phyloP scores from a whole-genome alignment of 2,329 filamentous ascomycete genomes.

The Ophiostoma himal-ulmi region DNA sequence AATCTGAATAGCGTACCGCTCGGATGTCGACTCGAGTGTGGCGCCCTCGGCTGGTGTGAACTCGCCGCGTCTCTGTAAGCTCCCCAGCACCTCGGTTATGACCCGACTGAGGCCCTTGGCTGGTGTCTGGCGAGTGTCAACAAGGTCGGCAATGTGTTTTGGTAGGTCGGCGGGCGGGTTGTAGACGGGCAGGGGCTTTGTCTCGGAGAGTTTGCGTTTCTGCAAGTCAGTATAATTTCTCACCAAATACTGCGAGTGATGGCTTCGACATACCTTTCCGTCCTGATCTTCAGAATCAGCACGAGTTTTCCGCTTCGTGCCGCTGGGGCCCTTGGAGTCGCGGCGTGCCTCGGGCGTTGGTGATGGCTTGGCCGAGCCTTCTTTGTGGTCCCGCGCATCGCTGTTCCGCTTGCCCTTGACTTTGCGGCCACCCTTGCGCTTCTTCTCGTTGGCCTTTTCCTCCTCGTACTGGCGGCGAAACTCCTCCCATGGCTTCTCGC shows the following conservation, averaged over 20 bases:
- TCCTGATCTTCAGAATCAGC: constrained; percentile 52
- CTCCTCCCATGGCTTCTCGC: constrained; percentile 82
- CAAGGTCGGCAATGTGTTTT: constrained; percentile 49
- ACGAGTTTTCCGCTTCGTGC: constrained; percentile 50
- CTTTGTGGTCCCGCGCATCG: constrained; percentile 46
- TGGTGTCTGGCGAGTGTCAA: constrained; percentile 58
- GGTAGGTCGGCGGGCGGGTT: constrained; percentile 48
- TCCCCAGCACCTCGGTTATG: constrained; percentile 59
- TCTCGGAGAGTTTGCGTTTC: constrained; percentile 51
- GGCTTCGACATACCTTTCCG: constrained; percentile 39
- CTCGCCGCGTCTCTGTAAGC: constrained; percentile 59
- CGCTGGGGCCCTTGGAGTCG: constrained; percentile 18
- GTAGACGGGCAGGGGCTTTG: constrained; percentile 42
- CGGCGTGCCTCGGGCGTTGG: constrained; percentile 39
- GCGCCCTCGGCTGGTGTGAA: constrained; percentile 59
- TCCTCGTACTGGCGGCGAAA: constrained; percentile 58
- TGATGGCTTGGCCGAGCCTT: constrained; percentile 37
- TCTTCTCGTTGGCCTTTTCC: constrained; percentile 52
- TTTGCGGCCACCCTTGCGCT: constrained; percentile 56
- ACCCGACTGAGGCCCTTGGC: constrained; percentile 67
- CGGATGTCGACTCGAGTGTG: constrained; percentile 58
- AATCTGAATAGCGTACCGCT: constrained; percentile 68
- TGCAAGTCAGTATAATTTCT: not conserved
- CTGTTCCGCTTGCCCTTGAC: constrained; percentile 58
- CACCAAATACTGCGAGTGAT: not conserved